Evolutionary conservation across 2,329 filamentous ascomycete genomes (phyloP).

Genomic region (Neofusicoccum cordaticola): DNA sequence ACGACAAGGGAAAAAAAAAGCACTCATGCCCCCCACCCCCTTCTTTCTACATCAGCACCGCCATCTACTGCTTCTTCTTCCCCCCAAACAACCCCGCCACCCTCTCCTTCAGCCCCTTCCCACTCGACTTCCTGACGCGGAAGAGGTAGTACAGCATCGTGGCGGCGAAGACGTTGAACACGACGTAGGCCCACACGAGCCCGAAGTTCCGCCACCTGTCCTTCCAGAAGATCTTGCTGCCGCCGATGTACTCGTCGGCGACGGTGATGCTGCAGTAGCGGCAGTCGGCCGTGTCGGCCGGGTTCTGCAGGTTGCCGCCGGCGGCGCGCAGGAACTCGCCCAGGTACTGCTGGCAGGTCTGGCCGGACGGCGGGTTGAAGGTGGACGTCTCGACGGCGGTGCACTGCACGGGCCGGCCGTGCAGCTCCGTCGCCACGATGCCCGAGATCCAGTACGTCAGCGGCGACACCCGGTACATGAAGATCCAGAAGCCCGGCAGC

Average conservation of each 20-base stretch:
- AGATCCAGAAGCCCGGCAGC: conserved; percentile 72
- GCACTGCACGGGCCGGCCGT: conserved; percentile 49
- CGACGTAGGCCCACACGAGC: conserved; percentile 47
- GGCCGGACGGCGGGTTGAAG: conserved; percentile 41
- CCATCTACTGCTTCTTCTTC: too few relatives aligned
- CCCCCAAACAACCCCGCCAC: too few relatives aligned
- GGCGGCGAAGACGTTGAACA: conserved; percentile 46
- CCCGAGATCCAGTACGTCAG: conserved; percentile 61
- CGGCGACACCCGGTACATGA: conserved; percentile 69
- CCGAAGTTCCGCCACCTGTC: conserved; percentile 50
- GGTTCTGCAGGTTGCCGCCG: conserved; percentile 46
- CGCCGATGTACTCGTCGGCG: conserved; percentile 82
- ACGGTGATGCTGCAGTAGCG: conserved; percentile 54
- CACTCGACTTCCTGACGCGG: background rate
- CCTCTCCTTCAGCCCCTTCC: too few relatives aligned
- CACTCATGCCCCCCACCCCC: too few relatives aligned
- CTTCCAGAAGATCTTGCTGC: conserved; percentile 57
- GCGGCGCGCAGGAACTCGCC: conserved; percentile 34
- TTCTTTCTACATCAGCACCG: too few relatives aligned
- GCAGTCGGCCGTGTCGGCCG: conserved; percentile 45
- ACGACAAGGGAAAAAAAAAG: too few relatives aligned
- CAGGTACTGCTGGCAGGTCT: conserved; percentile 47
- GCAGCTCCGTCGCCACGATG: conserved; percentile 42
- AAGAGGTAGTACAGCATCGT: conserved; percentile 39
- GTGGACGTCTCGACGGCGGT: conserved; percentile 39